Conservation (phyloP, 2,329 filamentous ascomycete species). For the Huntiella bhutanensis region DNA sequence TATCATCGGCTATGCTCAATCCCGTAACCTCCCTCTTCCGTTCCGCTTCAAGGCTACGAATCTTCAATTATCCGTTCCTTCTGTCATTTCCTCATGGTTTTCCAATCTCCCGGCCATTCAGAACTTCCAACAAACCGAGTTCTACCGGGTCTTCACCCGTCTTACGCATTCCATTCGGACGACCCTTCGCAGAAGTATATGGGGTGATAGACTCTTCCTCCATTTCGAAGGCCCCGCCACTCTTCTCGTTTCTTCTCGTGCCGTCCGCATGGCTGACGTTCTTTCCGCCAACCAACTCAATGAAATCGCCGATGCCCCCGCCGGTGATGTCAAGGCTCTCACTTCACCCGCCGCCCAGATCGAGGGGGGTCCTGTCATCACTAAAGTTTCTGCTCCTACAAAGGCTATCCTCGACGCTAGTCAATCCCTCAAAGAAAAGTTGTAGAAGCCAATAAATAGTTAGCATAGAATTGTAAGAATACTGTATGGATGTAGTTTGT, state of each 20-base stretch:
- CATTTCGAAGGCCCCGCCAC: slow-evolving; percentile 76
- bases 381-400: no score
- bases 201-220: slow-evolving; percentile 84
- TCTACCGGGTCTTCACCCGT: slow-evolving; percentile 52
- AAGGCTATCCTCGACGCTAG: no score
- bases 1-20: slow-evolving; percentile 75
- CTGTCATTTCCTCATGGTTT: slow-evolving; percentile 39
- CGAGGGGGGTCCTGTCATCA: no score
- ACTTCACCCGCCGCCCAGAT: no score
- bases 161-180: slow-evolving; percentile 53
- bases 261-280: slow-evolving; percentile 56
- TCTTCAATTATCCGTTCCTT: slow-evolving; percentile 58
- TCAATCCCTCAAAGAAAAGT: no score
- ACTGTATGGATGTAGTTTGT: no score
- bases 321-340: slow-evolving; percentile 44
- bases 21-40: slow-evolving; percentile 52
- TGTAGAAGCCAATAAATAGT: no score
- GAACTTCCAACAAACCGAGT: slow-evolving; percentile 48
- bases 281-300: slow-evolving; percentile 65
- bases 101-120: slow-evolving; percentile 55
- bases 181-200: slow-evolving; percentile 62
- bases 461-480: no score
- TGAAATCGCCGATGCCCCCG: slow-evolving; percentile 69
- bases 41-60: slow-evolving; percentile 72
- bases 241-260: slow-evolving; percentile 76